A percentile compares a stretch with the other conserved stretches of the same genome.
These are phyloP conservation scores for Candida khao-thaluensis DNA, from an alignment of 805 yeast species.

Conservation along the genomic window DNA sequence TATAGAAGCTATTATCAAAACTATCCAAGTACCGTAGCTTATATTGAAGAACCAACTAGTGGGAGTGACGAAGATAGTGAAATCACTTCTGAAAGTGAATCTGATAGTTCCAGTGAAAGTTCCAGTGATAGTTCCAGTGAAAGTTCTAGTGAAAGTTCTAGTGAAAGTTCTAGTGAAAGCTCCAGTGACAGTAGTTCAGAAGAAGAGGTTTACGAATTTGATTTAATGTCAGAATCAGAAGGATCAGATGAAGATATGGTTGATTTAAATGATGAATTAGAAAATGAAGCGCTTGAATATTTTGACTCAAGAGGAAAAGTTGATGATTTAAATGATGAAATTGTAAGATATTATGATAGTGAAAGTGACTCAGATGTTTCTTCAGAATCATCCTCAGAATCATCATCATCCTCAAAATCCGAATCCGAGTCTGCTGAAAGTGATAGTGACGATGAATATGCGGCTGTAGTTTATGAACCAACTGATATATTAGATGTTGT, in stretches of 20 bases:
- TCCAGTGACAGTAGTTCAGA: constrained; percentile 13
- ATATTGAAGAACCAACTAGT: constrained; percentile 44
- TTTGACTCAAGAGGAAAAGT: constrained; percentile 26
- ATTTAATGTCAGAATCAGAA: constrained; percentile 18
- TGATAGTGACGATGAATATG: constrained; percentile 11
- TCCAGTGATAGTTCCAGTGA: not conserved
- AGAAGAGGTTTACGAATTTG: constrained; percentile 31
- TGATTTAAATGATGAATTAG: constrained; percentile 38
- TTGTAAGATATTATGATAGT: constrained; percentile 26
- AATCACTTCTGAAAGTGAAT: not conserved
- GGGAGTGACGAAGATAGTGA: constrained; percentile 19
- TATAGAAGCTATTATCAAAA: constrained; percentile 35
- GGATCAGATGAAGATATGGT: constrained; percentile 15
- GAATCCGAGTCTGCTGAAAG: constrained; percentile 7
- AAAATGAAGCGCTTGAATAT: constrained; percentile 26
- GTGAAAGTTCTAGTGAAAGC: constrained; percentile 1
- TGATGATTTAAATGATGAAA: constrained; percentile 30
- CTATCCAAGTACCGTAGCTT: constrained; percentile 37
- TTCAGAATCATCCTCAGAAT: constrained; percentile 5
- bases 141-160: constrained; percentile 3
- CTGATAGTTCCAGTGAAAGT: not conserved
- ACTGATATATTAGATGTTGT: constrained; percentile 33
- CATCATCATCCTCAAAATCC: constrained; percentile 2
- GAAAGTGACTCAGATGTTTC: constrained; percentile 10
- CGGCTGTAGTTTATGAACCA: constrained; percentile 23